Evolutionary conservation across 805 yeast species (phyloP), one percentile per base, ranked within the genome.

Genomic region (Zygoascus flipseniorum): DNA sequence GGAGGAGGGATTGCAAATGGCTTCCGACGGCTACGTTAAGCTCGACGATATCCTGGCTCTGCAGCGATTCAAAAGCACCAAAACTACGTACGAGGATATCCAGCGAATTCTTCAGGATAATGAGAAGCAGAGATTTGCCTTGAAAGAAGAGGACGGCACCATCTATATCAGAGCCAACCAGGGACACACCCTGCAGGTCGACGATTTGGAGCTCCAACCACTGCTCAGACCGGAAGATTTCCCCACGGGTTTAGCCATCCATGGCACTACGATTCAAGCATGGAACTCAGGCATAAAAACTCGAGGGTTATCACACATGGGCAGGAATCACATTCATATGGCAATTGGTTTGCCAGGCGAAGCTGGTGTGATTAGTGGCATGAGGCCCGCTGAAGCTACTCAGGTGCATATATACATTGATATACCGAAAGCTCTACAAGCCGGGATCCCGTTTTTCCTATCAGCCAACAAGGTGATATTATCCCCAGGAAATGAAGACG

Each of bases 261-360:
- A 93, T 66, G 98, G 98, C 3, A 92, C 98, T 0, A 80, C 74
- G 54, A 52, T 55, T 5, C 64, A 66, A 2, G 80, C 77, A 31
- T 69, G 85, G 59, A 62, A 69, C 1, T 53, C 64, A 19, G 86
- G 86, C 3, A 52, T 76, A n/a, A 51, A 69, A 26, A 60, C 74
- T 3, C 81, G 81, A 0, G 89, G 88, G 0, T 69, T 93, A 23
- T 75, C 76, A 14, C 73, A 69, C 55, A 87, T 89, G 96, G 69
- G 67, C 32, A 72, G 99, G 61, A 84, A 84, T 58, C 98, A 93
- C 66, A 80, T 93, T 16, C 99, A 93, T 69, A 75, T 92, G 65
- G 87, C 98, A 0, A 70, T 79, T 1, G 83, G 83, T 11, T 59
- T 79, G 9, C 76, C 80, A 0, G 70, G 73, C 2, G 72, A 72